Base-by-base conservation (phyloP, 2,329 filamentous ascomycete genomes). In the Trichoderma breve region DNA sequence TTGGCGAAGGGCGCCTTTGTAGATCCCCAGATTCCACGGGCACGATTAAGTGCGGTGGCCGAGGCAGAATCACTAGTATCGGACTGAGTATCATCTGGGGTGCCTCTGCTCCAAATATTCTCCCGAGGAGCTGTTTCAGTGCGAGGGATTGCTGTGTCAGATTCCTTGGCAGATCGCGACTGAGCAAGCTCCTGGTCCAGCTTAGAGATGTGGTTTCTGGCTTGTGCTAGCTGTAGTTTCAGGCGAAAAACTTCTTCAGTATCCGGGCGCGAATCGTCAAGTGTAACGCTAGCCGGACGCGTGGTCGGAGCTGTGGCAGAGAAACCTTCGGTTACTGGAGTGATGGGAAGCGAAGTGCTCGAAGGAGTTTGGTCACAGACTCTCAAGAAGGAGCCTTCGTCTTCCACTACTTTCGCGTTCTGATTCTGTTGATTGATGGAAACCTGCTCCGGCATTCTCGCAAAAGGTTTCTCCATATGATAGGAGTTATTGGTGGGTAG, bases 111-210 rank as follows among this genome's bases (percentile, higher is more conserved):
- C 90, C 90, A 92, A 47, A 82, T 81, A 73, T 79, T 84, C 60
- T 86, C 86, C 21, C 81, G 81, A 30, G 78, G 73, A 57, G 69
- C 39, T 7, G 74, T 66, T 34, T 77, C 71, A 62, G 71, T 71
- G 15, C 78, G 76, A 12, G 72, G 58, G 34, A 75, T 73, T 18
- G 75, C 75, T 43, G 77, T 73, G 1, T 82, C 78, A 3, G 76
- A 71, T 2, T 89, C 91, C 76, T 88, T 89, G 39, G 84, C 84
- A 71, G 89, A 86, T 34, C 89, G 89, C 28, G 86, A 89, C 74
- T 92, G 89, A 51, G 89, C 86, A 73, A 93, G 85, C 82, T 94
- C 91, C 69, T 92, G 87, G 72, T 92, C 91, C 78, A 94, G 89
- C 71, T 88, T 90, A 60, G 86, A 88, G 77, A 95, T 92, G 77